A percentile compares a stretch with the other conserved stretches of the same genome.
phyloP scores from a whole-genome alignment of 495 filamentous ascomycete species.

The Letharia lupina region DNA sequence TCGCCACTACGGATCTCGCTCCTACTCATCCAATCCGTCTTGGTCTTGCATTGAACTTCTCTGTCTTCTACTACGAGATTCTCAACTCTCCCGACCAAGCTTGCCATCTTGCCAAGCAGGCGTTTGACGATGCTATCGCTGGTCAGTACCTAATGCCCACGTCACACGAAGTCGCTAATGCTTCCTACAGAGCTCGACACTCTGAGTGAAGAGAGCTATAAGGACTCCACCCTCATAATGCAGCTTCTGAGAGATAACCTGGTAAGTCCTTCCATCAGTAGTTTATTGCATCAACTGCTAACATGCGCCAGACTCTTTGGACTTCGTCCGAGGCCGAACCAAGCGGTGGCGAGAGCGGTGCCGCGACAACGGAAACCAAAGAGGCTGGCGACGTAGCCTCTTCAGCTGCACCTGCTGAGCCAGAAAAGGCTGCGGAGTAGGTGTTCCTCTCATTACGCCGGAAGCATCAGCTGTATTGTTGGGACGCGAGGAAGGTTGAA shows the following conservation, averaged over 20 bases:
- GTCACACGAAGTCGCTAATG: conserved; percentile 23
- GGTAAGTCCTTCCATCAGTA: conserved; percentile 46
- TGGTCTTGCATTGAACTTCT: conserved; percentile 98
- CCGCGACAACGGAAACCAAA: conserved; percentile 53
- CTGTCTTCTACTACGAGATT: conserved; percentile 99
- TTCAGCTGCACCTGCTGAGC: conserved; percentile 39
- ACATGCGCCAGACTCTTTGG: conserved; percentile 76
- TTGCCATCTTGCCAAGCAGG: conserved; percentile 98
- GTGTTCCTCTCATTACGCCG: conserved; percentile 6
- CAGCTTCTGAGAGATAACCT: conserved; percentile 97
- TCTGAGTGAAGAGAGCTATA: conserved; percentile 99
- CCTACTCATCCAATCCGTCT: conserved; percentile 99
- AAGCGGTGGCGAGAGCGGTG: conserved; percentile 41
- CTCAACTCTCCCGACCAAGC: conserved; percentile 97
- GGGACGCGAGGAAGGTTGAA: conserved; percentile 4
- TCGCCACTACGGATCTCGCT: conserved; percentile 94
- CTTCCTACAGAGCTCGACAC: conserved; percentile 76
- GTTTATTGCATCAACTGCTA: conserved; percentile 28
- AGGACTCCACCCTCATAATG: conserved; percentile 99
- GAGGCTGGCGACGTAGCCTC: conserved; percentile 44
- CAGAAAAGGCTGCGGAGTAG: conserved; percentile 53
- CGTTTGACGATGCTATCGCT: conserved; percentile 98
- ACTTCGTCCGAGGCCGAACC: conserved; percentile 97
- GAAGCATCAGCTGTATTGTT: conserved; percentile 9
- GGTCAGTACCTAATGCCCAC: conserved; percentile 45